Percentiles rank a stretch among this genome's conserved stretches.
phyloP scores from a whole-genome alignment of 2,329 filamentous ascomycete species.

The Hyphodiscus sp. region DNA sequence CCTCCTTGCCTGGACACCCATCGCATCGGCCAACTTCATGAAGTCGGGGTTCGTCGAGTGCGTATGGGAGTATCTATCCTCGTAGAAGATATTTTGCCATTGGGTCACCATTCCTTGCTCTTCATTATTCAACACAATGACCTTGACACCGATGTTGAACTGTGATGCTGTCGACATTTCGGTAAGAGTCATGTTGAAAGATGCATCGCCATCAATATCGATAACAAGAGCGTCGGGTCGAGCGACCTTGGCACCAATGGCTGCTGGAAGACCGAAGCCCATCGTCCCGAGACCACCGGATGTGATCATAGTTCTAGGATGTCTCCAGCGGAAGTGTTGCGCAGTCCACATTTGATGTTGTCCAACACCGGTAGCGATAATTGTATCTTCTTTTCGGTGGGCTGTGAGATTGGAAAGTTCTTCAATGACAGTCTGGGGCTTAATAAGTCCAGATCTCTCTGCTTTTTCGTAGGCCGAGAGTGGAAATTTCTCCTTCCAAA shows the following conservation, averaged over 20 bases:
- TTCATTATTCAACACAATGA: conserved; percentile 93
- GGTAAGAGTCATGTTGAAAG: conserved; percentile 97
- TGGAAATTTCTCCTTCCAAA: conserved; percentile 90
- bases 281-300: conserved; percentile 94
- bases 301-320: conserved; percentile 90
- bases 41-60: conserved; percentile 96
- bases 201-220: conserved; percentile 97
- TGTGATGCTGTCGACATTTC: conserved; percentile 90
- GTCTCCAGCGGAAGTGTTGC: conserved; percentile 91
- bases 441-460: conserved; percentile 72
- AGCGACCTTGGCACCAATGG: conserved; percentile 91
- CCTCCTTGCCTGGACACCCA: conserved; percentile 73
- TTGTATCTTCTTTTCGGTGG: conserved; percentile 71
- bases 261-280: conserved; percentile 90
- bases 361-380: conserved; percentile 90
- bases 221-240: conserved; percentile 59
- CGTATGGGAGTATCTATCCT: conserved; percentile 86
- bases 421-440: conserved; percentile 89
- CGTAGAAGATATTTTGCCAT: conserved; percentile 97
- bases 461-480: conserved; percentile 75
- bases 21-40: conserved; percentile 84
- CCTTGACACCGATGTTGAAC: conserved; percentile 94
- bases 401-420: conserved; percentile 81
- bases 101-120: conserved; percentile 99
- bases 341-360: conserved; percentile 99